Evolutionary conservation across 805 yeast genomes (phyloP).

Genomic region (Blastobotrys parvus): DNA sequence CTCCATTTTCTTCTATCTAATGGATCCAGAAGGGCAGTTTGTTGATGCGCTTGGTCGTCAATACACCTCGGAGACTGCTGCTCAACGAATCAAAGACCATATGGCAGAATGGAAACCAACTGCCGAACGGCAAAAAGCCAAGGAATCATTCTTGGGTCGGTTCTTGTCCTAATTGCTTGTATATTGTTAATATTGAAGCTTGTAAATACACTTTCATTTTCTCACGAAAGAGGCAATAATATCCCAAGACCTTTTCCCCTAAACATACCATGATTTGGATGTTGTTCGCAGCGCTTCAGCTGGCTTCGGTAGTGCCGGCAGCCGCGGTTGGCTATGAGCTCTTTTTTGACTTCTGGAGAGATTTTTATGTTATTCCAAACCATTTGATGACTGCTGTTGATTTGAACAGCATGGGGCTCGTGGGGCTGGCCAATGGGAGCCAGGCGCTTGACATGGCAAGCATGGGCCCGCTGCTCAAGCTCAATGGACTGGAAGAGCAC

Average conservation of each 20-base stretch:
- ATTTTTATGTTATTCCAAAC: slow-evolving; percentile 10
- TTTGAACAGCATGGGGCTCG: slow-evolving; percentile 8
- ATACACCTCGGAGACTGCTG: slow-evolving; percentile 70
- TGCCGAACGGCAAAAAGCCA: slow-evolving; percentile 57
- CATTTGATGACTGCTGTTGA: slow-evolving; percentile 10
- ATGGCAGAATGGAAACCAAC: slow-evolving; percentile 68
- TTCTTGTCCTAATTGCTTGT: too few species aligned
- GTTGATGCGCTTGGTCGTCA: slow-evolving; percentile 93
- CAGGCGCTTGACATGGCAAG: slow-evolving; percentile 1
- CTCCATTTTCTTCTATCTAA: slow-evolving; percentile 90
- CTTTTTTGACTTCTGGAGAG: slow-evolving; percentile 7
- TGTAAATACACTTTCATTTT: too few species aligned
- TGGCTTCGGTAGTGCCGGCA: too few species aligned
- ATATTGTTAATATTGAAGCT: too few species aligned
- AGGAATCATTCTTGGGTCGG: too few species aligned
- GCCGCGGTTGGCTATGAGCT: slow-evolving; percentile 1
- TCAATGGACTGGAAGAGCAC: slow-evolving; percentile 6
- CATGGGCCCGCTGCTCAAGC: slow-evolving; percentile 4
- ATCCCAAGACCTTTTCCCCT: too few species aligned
- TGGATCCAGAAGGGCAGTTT: slow-evolving; percentile 98
- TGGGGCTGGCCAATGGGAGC: slow-evolving; percentile 3
- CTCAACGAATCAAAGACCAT: slow-evolving; percentile 65
- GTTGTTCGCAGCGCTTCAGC: too few species aligned
- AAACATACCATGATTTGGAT: too few species aligned
- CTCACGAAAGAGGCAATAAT: too few species aligned